A percentile compares a stretch with the other conserved stretches of the same genome.
Evolutionary conservation across 257 asterid genomes (phyloP).

Genomic region (Rhazya stricta): DNA sequence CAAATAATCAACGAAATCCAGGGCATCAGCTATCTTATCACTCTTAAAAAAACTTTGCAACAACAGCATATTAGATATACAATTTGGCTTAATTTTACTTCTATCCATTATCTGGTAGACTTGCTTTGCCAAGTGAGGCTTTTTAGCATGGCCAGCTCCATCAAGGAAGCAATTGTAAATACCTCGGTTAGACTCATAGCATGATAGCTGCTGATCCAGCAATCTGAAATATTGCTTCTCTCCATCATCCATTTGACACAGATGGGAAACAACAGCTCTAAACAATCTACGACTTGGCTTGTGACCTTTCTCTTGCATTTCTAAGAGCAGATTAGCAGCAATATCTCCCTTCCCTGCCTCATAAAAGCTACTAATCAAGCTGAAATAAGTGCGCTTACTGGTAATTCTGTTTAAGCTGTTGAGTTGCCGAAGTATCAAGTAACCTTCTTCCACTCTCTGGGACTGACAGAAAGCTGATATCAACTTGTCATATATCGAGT

Average conservation of each 20-base stretch:
- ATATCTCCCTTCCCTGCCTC: conserved; percentile 51
- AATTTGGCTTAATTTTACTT: conserved; percentile 32
- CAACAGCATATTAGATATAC: conserved; percentile 39
- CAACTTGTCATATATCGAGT: conserved; percentile 43
- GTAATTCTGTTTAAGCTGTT: conserved; percentile 33
- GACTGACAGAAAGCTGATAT: conserved; percentile 56
- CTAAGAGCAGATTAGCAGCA: conserved; percentile 64
- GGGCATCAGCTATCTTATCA: conserved; percentile 34
- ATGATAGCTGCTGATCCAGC: conserved; percentile 55
- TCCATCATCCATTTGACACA: conserved; percentile 48
- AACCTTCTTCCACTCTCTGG: conserved; percentile 61
- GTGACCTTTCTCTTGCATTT: conserved; percentile 81
- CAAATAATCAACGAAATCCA: conserved; percentile 40
- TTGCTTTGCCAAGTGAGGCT: conserved; percentile 51
- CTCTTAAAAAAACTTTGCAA: conserved; percentile 52
- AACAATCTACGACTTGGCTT: conserved; percentile 31
- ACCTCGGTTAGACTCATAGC: conserved; percentile 15
- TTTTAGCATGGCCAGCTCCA: conserved; percentile 78
- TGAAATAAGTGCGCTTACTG: conserved; percentile 40
- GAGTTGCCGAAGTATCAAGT: conserved; percentile 46
- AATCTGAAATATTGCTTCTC: conserved; percentile 48
- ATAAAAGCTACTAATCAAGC: conserved; percentile 55
- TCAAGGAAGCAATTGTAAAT: conserved; percentile 55
- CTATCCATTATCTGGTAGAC: conserved; percentile 53
- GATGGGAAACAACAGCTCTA: conserved; percentile 49